Percentiles rank a stretch among this genome's conserved stretches.
Evolutionary conservation across 2,329 filamentous ascomycete genomes (phyloP).

Genomic region (Tolypocladium endophyticum): DNA sequence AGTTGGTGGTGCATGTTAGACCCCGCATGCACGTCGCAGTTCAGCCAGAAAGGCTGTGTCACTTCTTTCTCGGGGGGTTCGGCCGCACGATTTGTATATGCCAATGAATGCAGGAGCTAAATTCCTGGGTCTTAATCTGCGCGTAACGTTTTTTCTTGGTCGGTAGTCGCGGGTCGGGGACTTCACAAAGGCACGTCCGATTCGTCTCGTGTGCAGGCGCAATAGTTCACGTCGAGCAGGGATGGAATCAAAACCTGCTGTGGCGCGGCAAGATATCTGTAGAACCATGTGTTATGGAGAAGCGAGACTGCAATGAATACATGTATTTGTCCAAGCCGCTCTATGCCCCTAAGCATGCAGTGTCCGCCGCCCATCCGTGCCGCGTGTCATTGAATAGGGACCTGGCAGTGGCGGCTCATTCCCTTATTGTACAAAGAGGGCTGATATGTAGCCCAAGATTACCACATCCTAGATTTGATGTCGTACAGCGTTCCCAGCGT

Average conservation of each 20-base stretch:
- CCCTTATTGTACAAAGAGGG: constrained; percentile 16
- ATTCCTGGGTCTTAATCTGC: background rate
- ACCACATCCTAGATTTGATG: constrained; percentile 2
- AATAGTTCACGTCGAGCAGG: constrained; percentile 7
- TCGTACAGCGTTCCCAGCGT: background rate
- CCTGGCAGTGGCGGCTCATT: constrained; percentile 7
- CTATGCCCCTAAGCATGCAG: constrained; percentile 5
- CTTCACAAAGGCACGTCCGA: background rate
- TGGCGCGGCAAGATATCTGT: constrained; percentile 15
- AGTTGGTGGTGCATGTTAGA: background rate
- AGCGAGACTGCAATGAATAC: constrained; percentile 13
- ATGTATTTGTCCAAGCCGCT: background rate
- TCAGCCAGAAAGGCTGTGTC: background rate
- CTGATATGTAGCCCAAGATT: background rate
- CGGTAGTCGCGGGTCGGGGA: background rate
- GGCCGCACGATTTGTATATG: background rate
- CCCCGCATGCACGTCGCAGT: background rate
- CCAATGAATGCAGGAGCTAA: background rate
- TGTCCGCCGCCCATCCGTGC: constrained; percentile 6
- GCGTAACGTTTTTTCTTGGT: background rate
- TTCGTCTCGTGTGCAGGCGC: background rate
- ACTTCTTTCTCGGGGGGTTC: background rate
- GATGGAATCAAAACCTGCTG: constrained; percentile 11
- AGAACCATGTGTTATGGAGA: constrained; percentile 15
- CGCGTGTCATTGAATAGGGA: constrained; percentile 7